Base-by-base conservation (phyloP, 352 stramenopile species). In the Globisporangium orthogonon region DNA sequence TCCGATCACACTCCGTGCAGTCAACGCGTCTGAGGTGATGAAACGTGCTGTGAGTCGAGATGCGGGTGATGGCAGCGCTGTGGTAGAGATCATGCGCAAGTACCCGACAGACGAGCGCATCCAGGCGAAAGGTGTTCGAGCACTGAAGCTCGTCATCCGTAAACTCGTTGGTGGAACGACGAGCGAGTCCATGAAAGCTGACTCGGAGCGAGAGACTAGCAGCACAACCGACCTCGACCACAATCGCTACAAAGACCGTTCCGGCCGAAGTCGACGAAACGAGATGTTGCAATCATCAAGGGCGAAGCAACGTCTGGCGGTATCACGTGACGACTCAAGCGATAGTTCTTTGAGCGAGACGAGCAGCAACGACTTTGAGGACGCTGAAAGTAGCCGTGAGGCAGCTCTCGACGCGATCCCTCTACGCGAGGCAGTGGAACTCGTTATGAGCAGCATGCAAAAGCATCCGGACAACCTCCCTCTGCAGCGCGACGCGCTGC, bases 1-100 rank as follows among this genome's bases (percentile, higher is more conserved):
- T 5, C 30, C 47, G 28, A 35, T 29, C 0, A 4, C 29, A 14
- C 50, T 40, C n/a, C 31, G 56, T 3, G 67, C 66, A 2, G 55
- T 70, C 0, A 71, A 84, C 57, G 62, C 73, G 5, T 68, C 71
- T 0, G 69, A 67, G 1, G 73, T 81, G 52, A 80, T 88, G 67
- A 70, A 76, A 17, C 71, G 78, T 40, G 78, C 75, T 3, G 48
- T 86, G 14, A 63, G 66, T 9, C 66, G 73, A 7, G 78, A 88
- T 41, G 50, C 66, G 0, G 73, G 75, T 1, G 66, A 86, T 41
- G 71, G 75, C 0, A 69, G 57, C 5, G 63, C 71, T 0, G 60
- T 88, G 10, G 18, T 83, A 17, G 60, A 70, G 23, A 77, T 63
- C 45, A 83, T 87, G 73, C 63, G 60, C 17, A 80, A 75, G 48